Base-by-base conservation (phyloP, 2,329 filamentous ascomycete species). In the Byssochlamys sp. region DNA sequence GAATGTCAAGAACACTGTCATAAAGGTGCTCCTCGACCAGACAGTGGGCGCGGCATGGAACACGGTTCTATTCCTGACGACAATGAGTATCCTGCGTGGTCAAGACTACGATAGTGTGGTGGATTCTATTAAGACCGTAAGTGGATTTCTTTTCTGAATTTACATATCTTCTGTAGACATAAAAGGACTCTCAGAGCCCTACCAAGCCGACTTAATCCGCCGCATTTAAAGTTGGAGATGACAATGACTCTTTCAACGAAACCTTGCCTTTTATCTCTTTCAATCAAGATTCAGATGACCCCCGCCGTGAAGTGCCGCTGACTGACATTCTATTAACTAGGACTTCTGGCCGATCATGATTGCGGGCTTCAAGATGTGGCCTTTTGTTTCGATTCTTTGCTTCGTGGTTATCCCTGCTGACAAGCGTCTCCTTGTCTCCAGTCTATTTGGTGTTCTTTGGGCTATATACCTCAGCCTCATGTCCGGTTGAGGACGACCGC, bases 1-100 rank as follows among this genome's bases (percentile, higher is more conserved):
- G n/a, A 67, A 71, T 52, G 58, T 69, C 19, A 66, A 60, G 53
- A 73, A 72, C 60, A 70, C 67, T 2, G 57, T 78, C 31, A 77
- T 77, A 61, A 86, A 86, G 63, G 80, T 85, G 58, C 58, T 78
- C 11, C 73, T 85, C 35, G 83, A 86, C 61, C 82, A 85, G 65
- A 79, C 80, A 0, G 55, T 85, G 25, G 82, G 81, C 28, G 81
- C 80, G 0, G 72, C 78, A 1, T 68, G 81, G 65, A 85, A 84
- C 66, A 84, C 79, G 1, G 69, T 79, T 31, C 71, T 81, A 56
- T 85, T 84, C 66, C 73, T 85, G 24, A 74, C 73, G 12, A 80
- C 76, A 12, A 81, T 85, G 68, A 78, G 77, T 6, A 73, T 79
- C 12, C 68, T 81, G 31, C 73, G 73, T 25, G 75, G 73, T 0